Base-by-base conservation (phyloP, 148 eudicot species). In the Drosera capensis region DNA sequence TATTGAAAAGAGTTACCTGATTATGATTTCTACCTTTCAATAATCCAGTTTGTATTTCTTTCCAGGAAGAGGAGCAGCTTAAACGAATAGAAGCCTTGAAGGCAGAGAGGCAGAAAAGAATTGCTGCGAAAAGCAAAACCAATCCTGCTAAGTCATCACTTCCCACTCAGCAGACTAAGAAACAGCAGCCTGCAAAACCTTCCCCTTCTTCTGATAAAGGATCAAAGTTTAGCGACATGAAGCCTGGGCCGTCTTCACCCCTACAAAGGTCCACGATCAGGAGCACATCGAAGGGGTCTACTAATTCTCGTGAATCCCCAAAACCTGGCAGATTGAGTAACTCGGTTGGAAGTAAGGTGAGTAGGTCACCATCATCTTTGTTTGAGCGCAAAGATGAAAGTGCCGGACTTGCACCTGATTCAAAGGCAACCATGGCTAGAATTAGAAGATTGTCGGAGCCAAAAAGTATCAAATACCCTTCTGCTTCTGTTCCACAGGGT, bases 401-500 rank as follows among this genome's bases (percentile, higher is more conserved):
- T 50, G 63, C 23, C 34, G 64, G 54, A 50, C 49, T 51, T 40
- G 69, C 80, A 43, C 65, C 78, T 19, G 87, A 90, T 51, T 40
- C 82, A 57, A 85, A 85, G 82, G 78, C 69, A 46, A 65, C 82
- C 26, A 56, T 68, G 56, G 71, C 87, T 14, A 71, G 82, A 31
- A 74, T 79, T 36, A 71, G 83, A 77, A 78, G 94, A 70, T 68
- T 92, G 58, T 92, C 99, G 17, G 99, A 85, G 61, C 99, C 99
- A 25, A 92, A 81, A 74, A 48, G n/a, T 49, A 63, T 52, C 57
- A 54, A 43, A 25, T 52, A 54, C 58, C 56, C 56, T 52, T 67
- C 54, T 39, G 42, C 80, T 43, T 45, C 73, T 23, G 56, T 55
- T 54, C 44, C 67, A 0, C 65, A 57, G 54, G 71, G 62, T 69